Evolutionary conservation across 148 eudicot genomes (phyloP), one percentile per base, ranked within the genome.

Genomic region (Rhododendron ovatum): DNA sequence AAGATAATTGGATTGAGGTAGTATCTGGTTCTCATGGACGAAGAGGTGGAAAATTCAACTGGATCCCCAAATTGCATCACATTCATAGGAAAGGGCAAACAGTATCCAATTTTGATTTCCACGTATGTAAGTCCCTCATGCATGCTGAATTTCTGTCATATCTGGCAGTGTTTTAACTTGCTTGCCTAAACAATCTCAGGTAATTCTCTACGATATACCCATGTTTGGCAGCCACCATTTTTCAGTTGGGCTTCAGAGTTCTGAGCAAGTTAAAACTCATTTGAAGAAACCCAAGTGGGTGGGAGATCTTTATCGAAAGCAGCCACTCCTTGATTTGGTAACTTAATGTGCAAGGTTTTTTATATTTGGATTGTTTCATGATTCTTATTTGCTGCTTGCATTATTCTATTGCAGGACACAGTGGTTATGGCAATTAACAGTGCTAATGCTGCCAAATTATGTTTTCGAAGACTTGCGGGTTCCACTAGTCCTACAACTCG

Each of bases 71-170:
- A 85, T 78, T 94, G 89, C 93, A 94, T 90, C 95, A 91, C 83
- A 87, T 97, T 85, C 92, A 91, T 50, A 91, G 91, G 95, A 86
- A 90, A 24, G 90, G 93, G 63, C 76, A 85, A 69, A 83, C 84
- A 67, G 61, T 88, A 18, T 87, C 92, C 80, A 82, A 88, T 51
- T 87, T 91, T 87, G 93, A 94, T 91, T 94, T 97, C 88, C 98
- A 97, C 94, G 99, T 97, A 97, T 97, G 99, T 94, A 95, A 94
- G 98, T 97, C 95, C 91, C 85, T 88, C 69, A 39, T 86, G 84
- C 85, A 87, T 85, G 37, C 43, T 45, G 35, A 81, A 47, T 53
- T 88, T 88, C 85, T 28, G 75, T 74, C 30, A n/a, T 30, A 63
- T 78, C 53, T 83, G 48, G 30, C 69, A 71, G 86, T 57, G 73